Base-by-base conservation (phyloP, 2,329 filamentous ascomycete species). In the Botrytis hyacinthi region DNA sequence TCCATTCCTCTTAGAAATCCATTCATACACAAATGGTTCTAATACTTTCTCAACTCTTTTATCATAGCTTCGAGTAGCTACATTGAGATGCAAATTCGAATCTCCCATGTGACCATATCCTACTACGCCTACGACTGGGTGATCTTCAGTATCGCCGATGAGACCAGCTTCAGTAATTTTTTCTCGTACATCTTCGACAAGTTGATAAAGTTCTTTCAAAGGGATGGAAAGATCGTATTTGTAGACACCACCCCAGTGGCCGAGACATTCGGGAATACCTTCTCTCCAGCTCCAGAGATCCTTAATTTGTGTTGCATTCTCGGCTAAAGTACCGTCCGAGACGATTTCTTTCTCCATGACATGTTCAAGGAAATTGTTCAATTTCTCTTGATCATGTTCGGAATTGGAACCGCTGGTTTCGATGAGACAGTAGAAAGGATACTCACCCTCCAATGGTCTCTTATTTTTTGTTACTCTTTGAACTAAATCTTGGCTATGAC, bases 61-160 rank as follows among this genome's bases (percentile, higher is more conserved):
- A 83, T 96, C 93, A 83, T 96, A 98, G 75, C 91, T 85, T 75
- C 95, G 86, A 29, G 93, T 92, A 1, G 93, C 88, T 48, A 99
- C 89, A 83, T 99, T 99, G 77, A 99, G 86, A 83, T 99, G 97
- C 77, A 99, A 84, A 83, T 99, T 99, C 5, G 92, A 90, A 83
- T 99, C 96, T 57, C 96, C 97, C 95, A 99, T 98, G 82, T 99
- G 96, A 48, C 96, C 96, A 81, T 98, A 99, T 32, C 96, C 96
- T 32, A 98, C 90, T n/a, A 98, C 95, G 73, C 92, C 92, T 2
- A 97, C 88, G 9, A 97, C 95, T 1, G 95, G 93, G 81, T 91
- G 88, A 63, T 90, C 90, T 73, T 92, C 89, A 9, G 91, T 89
- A 62, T 93, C 91, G 71, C 93, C 92, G 59, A 97, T 86, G 3